A percentile compares a stretch with the other conserved stretches of the same genome.
These are phyloP conservation scores for Salix caprea DNA, from an alignment of 345 rosid species.

Conservation along the genomic window DNA sequence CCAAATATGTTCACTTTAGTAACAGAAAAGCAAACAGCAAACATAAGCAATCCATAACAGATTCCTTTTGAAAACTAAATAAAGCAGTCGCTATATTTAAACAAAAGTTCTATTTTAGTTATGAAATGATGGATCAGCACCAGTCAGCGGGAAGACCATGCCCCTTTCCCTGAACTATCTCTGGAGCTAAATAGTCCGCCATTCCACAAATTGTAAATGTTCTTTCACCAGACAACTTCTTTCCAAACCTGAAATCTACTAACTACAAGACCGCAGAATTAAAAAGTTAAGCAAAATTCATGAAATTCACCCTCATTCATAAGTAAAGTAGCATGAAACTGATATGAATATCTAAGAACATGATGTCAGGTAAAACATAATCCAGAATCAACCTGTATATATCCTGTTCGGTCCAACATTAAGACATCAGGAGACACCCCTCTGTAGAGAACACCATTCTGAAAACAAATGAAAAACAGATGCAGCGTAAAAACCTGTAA, in stretches of 20 bases:
- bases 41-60: background rate
- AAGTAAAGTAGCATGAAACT: background rate
- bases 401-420: slow-evolving; percentile 82
- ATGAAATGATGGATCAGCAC: slow-evolving; percentile 31
- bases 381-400: slow-evolving; percentile 56
- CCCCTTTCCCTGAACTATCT: slow-evolving; percentile 83
- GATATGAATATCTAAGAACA: background rate
- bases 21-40: background rate
- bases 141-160: slow-evolving; percentile 87
- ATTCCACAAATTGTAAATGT: slow-evolving; percentile 86
- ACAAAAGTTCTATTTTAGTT: background rate
- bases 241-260: slow-evolving; percentile 84
- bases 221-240: slow-evolving; percentile 59
- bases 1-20: no score
- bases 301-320: background rate
- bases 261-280: slow-evolving; percentile 37
- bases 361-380: background rate
- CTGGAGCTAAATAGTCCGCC: slow-evolving; percentile 83
- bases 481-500: background rate
- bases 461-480: slow-evolving; percentile 29
- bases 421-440: slow-evolving; percentile 77
- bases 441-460: slow-evolving; percentile 79
- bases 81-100: background rate
- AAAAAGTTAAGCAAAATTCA: slow-evolving; percentile 4
- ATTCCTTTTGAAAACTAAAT: background rate